Evolutionary conservation across 2,329 filamentous ascomycete species (phyloP), one percentile per base, ranked within the genome.

Genomic region (Atkinsonella texensis): DNA sequence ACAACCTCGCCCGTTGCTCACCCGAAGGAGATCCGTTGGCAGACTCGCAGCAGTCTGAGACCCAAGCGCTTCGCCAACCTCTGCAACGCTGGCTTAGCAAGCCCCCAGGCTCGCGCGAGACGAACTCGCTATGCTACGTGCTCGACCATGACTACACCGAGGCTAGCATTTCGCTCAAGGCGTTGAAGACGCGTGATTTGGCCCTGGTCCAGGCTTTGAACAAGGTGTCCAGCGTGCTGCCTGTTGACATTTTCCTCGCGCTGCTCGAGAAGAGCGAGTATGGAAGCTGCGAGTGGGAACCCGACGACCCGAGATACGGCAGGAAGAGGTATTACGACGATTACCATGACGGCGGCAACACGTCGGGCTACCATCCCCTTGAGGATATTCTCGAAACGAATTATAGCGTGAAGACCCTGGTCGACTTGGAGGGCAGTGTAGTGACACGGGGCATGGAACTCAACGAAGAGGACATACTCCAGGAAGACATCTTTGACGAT

Each of bases 1-100:
- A 77, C 61, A 79, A 79, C 56, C 67, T 81, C 4, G 58, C 60
- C 13, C 51, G 63, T 17, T 53, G 58, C 5, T 51, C 35, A 4
- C 32, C 57, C 5, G 45, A 52, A 15, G 12, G 52, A 1, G 51
- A 56, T 1, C 62, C 62, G 11, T 61, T 59, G 4, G 60, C 61
- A 2, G 55, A 49, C 1, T 15, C 59, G 3, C 44, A 48, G 11
- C 20, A 42, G 1, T 12, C 50, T 1, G 45, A 58, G 12, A 54
- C 51, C 0, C 46, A 23, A 4, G 46, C 40, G 3, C 55, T 68
- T 32, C 57, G 57, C 0, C 43, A 53, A 1, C 52, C 57, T 0
- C 53, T 70, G 12, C 46, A 50, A 8, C 55, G 54, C 12, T 71
- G 65, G 67, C 54, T 63, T 3, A 46, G 28, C 17, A 23, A 53